Conservation (phyloP, 2,329 filamentous ascomycete species). For the Pseudogymnoascus sp. region DNA sequence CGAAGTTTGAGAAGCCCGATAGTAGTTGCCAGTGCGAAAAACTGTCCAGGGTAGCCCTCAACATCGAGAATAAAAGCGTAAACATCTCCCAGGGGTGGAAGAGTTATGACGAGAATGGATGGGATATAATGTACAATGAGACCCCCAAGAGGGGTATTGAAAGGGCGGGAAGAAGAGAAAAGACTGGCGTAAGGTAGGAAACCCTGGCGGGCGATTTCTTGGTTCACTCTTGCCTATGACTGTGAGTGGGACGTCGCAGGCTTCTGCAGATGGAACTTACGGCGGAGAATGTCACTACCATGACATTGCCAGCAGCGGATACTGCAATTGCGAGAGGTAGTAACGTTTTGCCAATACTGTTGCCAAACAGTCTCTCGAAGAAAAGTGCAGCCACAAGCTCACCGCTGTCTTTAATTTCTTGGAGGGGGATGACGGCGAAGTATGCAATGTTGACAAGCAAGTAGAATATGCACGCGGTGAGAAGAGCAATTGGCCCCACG, state of each 20-base stretch:
- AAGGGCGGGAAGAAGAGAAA: slow-evolving; percentile 24
- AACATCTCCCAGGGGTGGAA: slow-evolving; percentile 36
- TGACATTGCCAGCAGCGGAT: slow-evolving; percentile 40
- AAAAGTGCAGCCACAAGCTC: slow-evolving; percentile 48
- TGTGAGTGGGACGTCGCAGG: slow-evolving; percentile 15
- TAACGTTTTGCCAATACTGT: slow-evolving; percentile 32
- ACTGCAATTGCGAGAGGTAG: slow-evolving; percentile 39
- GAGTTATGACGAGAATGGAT: slow-evolving; percentile 47
- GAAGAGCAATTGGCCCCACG: slow-evolving; percentile 45
- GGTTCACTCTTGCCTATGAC: slow-evolving; percentile 37
- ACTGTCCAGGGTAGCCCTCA: slow-evolving; percentile 36
- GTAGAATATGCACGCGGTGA: slow-evolving; percentile 45
- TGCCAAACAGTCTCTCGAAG: slow-evolving; percentile 47
- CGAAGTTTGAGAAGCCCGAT: slow-evolving; percentile 40
- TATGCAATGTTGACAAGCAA: slow-evolving; percentile 53
- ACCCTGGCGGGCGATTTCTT: slow-evolving; percentile 40
- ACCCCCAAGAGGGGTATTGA: slow-evolving; percentile 26
- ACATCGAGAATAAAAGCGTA: slow-evolving; percentile 32
- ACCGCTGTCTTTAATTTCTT: slow-evolving; percentile 46
- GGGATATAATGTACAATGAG: slow-evolving; percentile 53
- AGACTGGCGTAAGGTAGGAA: slow-evolving; percentile 36
- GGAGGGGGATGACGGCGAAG: slow-evolving; percentile 48
- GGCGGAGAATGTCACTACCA: slow-evolving; percentile 43
- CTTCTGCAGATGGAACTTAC: slow-evolving; percentile 35
- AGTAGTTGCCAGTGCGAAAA: slow-evolving; percentile 31